These are phyloP conservation scores for Dioscorea dumetorum DNA, from an alignment of 106 monocot species.

Conservation along the genomic window DNA sequence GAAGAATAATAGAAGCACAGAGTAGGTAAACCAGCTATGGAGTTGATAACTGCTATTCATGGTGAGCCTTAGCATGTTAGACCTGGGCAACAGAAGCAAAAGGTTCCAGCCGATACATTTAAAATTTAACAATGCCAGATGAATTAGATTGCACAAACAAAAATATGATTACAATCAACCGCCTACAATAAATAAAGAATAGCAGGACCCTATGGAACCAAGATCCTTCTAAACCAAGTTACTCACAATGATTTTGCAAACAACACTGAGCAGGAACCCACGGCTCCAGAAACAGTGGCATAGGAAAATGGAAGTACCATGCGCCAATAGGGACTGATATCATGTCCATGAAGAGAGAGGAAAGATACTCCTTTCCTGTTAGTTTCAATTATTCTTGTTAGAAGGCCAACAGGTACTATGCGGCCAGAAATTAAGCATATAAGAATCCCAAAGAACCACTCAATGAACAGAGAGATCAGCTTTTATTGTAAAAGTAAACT, in stretches of 20 bases:
- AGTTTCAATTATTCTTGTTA: conserved; percentile 12
- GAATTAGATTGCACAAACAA: not conserved
- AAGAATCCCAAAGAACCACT: too few relatives aligned
- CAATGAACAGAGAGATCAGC: too few relatives aligned
- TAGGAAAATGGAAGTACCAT: conserved; percentile 87
- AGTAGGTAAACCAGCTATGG: conserved; percentile 95
- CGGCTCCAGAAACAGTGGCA: conserved; percentile 89
- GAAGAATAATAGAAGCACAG: conserved; percentile 73
- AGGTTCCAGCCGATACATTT: not conserved
- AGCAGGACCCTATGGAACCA: too few relatives aligned
- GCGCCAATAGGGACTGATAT: conserved; percentile 58
- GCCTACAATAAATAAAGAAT: too few relatives aligned
- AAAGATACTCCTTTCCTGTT: conserved; percentile 64
- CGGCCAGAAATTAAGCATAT: too few relatives aligned
- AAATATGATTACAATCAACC: not conserved
- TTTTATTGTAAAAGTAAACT: too few relatives aligned
- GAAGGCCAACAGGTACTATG: not conserved
- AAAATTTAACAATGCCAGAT: not conserved
- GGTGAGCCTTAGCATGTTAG: conserved; percentile 85
- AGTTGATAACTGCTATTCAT: conserved; percentile 79
- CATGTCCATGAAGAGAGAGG: conserved; percentile 41
- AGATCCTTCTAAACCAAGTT: not conserved
- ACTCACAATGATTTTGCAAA: conserved; percentile 99
- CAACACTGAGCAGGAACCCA: conserved; percentile 94
- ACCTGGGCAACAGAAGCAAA: conserved; percentile 32